Base-by-base conservation (phyloP, 805 yeast genomes). In the Tetrapisispora fleetii region DNA sequence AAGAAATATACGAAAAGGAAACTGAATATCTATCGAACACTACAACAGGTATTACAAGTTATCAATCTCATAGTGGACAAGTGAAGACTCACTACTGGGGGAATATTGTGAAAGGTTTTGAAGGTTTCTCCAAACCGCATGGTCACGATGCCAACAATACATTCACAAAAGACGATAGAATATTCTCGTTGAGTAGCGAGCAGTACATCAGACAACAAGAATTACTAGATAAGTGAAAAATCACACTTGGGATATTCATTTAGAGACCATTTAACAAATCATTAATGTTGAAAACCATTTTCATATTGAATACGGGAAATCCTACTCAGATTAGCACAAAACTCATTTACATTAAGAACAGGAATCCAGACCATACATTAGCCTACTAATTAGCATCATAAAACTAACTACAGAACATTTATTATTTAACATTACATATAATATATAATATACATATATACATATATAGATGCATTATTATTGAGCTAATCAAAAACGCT, bases 101-200 rank as follows among this genome's bases (percentile, higher is more conserved):
- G 0, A 90, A 87, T 63, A 83, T 91, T 27, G 84, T 88, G n/a
- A 83, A 84, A 53, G 98, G 98, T 1, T 90, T 89, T 58, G 96
- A 90, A 44, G 83, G 79, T 56, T 84, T 85, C 59, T 73, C 82
- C 44, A 85, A 83, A 54, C 48, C 56, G 4, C 57, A 54, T 36
- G 58, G 56, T 32, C 55, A 55, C 30, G 49, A 47, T 11, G 65
- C 69, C 24, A 58, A 67, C 3, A 40, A 46, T 35, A 49, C 73
- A 46, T 76, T 77, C 67, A 71, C 80, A 0, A 91, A 85, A 52
- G 85, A 83, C 35, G 96, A 88, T 58, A 78, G 95, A 43, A 77
- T 88, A 4, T 88, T 88, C 65, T 81, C 90, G 35, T 68, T 85
- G 60, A 81, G 91, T 52, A 80, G 89, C 9, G 79, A 83, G 0